Percentiles rank a stretch among this genome's conserved stretches.
Evolutionary conservation across 495 filamentous ascomycete species (phyloP).

Genomic region (Amniculicola lignicola): DNA sequence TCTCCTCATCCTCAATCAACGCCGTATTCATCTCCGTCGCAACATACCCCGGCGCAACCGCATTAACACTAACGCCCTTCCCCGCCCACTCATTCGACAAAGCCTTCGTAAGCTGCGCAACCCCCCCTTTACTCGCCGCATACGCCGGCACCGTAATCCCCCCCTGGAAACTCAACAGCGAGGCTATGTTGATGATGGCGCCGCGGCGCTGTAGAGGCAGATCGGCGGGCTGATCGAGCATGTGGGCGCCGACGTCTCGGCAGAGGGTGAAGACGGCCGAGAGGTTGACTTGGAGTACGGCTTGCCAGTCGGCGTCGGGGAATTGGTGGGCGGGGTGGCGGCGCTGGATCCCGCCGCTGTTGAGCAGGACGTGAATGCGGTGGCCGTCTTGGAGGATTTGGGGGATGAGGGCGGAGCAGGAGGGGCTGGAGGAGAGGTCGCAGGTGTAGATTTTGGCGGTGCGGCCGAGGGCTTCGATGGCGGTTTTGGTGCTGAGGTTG

Average conservation of each 20-base stretch:
- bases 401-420: constrained; percentile 62
- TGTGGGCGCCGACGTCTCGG: constrained; percentile 81
- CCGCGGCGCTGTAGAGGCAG: constrained; percentile 59
- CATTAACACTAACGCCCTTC: constrained; percentile 59
- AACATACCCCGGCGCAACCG: constrained; percentile 65
- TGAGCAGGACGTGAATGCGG: constrained; percentile 68
- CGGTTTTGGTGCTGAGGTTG: constrained; percentile 60
- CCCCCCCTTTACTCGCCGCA: constrained; percentile 82
- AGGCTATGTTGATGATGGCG: constrained; percentile 82
- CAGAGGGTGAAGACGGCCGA: constrained; percentile 77
- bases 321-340: constrained; percentile 75
- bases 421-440: constrained; percentile 62
- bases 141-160: constrained; percentile 90
- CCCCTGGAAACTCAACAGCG: constrained; percentile 83
- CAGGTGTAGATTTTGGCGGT: constrained; percentile 65
- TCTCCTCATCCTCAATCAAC: constrained; percentile 65
- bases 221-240: constrained; percentile 59
- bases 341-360: constrained; percentile 82
- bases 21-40: constrained; percentile 91
- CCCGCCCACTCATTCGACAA: constrained; percentile 83
- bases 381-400: constrained; percentile 57
- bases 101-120: constrained; percentile 83
- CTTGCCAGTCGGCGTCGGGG: constrained; percentile 78
- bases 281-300: constrained; percentile 83
- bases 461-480: constrained; percentile 63